Conservation (phyloP, 2,329 filamentous ascomycete species). For the Verticillium dahliae region DNA sequence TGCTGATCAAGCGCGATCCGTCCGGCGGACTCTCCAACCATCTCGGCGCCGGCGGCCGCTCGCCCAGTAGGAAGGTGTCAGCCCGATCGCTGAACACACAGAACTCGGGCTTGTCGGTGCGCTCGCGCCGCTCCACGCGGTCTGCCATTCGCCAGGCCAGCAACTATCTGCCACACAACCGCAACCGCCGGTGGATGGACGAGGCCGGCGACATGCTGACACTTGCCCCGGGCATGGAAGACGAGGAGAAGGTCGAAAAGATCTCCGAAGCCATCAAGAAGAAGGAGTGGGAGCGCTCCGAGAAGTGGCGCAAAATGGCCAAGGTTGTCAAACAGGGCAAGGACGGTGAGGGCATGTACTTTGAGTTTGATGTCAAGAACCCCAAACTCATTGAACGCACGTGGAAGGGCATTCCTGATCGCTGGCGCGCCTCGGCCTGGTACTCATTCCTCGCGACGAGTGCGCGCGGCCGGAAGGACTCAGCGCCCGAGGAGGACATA, state of each 20-base stretch:
- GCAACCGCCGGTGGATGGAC: slow-evolving; percentile 54
- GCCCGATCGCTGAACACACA: slow-evolving; percentile 54
- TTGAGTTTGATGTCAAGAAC: slow-evolving; percentile 75
- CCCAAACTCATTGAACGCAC: slow-evolving; percentile 85
- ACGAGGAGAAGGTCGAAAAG: slow-evolving; percentile 47
- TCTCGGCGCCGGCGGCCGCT: slow-evolving; percentile 29
- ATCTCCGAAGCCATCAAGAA: slow-evolving; percentile 50
- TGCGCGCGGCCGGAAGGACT: slow-evolving; percentile 58
- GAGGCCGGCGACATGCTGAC: slow-evolving; percentile 63
- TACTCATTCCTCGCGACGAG: slow-evolving; percentile 82
- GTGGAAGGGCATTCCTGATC: slow-evolving; percentile 97
- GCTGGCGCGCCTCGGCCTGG: slow-evolving; percentile 91
- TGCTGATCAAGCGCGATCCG: slow-evolving; percentile 34
- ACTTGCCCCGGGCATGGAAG: slow-evolving; percentile 47
- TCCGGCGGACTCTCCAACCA: slow-evolving; percentile 24
- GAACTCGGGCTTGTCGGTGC: slow-evolving; percentile 42
- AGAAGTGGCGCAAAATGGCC: slow-evolving; percentile 65
- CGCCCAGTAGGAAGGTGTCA: slow-evolving; percentile 49
- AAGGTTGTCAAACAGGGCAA: slow-evolving; percentile 44
- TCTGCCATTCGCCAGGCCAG: slow-evolving; percentile 50
- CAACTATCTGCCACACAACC: slow-evolving; percentile 55
- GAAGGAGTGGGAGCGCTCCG: slow-evolving; percentile 56
- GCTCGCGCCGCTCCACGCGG: slow-evolving; percentile 46
- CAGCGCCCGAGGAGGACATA: slow-evolving; percentile 63
- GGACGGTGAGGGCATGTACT: slow-evolving; percentile 52